phyloP scores from a whole-genome alignment of 2,329 filamentous ascomycete genomes.

The Claviceps africana region DNA sequence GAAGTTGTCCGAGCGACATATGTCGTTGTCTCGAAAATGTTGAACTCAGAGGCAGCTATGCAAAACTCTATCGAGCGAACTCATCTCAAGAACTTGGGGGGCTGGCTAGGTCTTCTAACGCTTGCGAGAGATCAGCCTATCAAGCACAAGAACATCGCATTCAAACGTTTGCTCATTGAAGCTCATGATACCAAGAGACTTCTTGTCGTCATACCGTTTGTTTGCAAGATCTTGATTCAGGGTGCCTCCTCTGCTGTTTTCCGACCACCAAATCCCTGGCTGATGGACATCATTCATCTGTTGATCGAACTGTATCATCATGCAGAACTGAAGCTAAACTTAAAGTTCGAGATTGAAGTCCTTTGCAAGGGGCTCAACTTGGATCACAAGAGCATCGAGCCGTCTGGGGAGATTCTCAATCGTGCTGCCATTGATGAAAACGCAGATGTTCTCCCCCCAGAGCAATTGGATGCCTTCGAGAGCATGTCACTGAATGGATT shows the following conservation, averaged over 20 bases:
- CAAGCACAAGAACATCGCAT: conserved; percentile 90
- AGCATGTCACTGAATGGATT: conserved; percentile 67
- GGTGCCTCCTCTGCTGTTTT: conserved; percentile 78
- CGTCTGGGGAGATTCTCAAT: conserved; percentile 73
- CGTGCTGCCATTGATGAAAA: conserved; percentile 51
- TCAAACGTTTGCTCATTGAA: conserved; percentile 89
- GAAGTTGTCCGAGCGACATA: conserved; percentile 93
- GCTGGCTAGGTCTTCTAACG: conserved; percentile 86
- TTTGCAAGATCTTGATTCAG: conserved; percentile 87
- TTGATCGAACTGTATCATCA: conserved; percentile 89
- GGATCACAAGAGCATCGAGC: conserved; percentile 85
- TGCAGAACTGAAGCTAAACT: conserved; percentile 85
- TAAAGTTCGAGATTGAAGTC: conserved; percentile 98
- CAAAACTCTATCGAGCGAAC: conserved; percentile 71
- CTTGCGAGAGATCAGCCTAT: conserved; percentile 90
- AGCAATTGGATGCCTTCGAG: conserved; percentile 68
- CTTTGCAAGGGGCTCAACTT: conserved; percentile 83
- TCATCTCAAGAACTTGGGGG: conserved; percentile 83
- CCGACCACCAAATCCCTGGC: conserved; percentile 88
- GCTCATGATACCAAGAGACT: conserved; percentile 86
- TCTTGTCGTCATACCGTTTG: conserved; percentile 88
- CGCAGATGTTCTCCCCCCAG: conserved; percentile 44
- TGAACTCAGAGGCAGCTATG: conserved; percentile 81
- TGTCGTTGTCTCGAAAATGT: conserved; percentile 66
- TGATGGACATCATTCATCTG: conserved; percentile 88